These are phyloP conservation scores for Elongisporangium anandrum DNA, from an alignment of 352 stramenopile genomes.

Conservation along the genomic window DNA sequence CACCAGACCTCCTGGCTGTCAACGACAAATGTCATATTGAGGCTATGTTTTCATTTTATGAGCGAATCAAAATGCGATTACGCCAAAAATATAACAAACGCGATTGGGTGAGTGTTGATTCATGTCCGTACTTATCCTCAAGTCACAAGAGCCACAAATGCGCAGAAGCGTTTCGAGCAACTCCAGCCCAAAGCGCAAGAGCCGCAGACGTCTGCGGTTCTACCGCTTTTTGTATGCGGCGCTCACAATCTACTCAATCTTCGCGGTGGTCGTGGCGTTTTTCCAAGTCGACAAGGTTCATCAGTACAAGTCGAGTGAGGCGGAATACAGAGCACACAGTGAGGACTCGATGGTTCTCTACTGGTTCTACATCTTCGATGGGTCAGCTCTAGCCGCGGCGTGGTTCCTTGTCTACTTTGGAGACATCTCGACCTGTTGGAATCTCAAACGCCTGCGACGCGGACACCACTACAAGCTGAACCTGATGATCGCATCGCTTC, in stretches of 20 bases:
- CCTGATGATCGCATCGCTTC: constrained; percentile 57
- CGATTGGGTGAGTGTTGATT: background rate
- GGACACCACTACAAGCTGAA: constrained; percentile 82
- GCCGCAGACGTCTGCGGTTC: constrained; percentile 22
- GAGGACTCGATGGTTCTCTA: constrained; percentile 67
- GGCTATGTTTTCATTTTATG: too few relatives aligned
- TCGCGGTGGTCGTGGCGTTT: constrained; percentile 68
- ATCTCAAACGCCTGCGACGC: constrained; percentile 73
- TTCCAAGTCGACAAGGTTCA: constrained; percentile 61
- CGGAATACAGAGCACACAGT: constrained; percentile 16
- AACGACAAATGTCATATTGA: too few relatives aligned
- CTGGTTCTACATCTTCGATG: constrained; percentile 73
- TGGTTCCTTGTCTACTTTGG: constrained; percentile 80
- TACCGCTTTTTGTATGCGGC: constrained; percentile 64
- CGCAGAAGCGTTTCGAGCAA: background rate
- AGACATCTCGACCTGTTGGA: constrained; percentile 71
- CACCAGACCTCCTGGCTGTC: too few relatives aligned
- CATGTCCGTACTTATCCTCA: too few relatives aligned
- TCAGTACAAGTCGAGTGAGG: constrained; percentile 31
- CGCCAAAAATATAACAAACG: background rate
- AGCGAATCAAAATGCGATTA: background rate
- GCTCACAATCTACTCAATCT: constrained; percentile 70
- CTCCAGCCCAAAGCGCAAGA: background rate
- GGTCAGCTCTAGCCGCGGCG: constrained; percentile 47
- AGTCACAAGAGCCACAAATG: too few relatives aligned